Evolutionary conservation across 768 basidiomycete genomes (phyloP), one percentile per base, ranked within the genome.

Genomic region (Phlebiopsis gigantea): DNA sequence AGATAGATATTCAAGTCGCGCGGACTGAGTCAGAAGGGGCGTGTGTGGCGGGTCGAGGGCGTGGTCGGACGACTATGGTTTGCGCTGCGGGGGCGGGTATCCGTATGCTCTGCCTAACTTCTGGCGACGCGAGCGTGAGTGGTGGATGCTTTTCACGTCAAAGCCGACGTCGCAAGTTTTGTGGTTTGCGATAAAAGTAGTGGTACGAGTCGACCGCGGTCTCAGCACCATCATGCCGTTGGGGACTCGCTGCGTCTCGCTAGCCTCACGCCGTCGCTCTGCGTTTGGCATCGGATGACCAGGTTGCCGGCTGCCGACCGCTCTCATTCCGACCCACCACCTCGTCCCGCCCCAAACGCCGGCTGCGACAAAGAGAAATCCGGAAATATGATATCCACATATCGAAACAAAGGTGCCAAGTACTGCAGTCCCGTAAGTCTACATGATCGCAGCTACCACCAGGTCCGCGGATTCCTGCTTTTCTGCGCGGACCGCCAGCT

Each of bases 401-500:
- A n/a, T 48, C 26, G 19, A 30, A 30, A 48, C 26, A n/a, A n/a
- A n/a, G n/a, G n/a, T n/a, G n/a, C n/a, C 3, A 39, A 39, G 17
- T 51, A 51, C 30, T 19, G 24, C 24, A 51, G 31, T 41, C 5
- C 15, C n/a, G 10, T 30, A 29, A n/a, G 8, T 51, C 86, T 85
- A 61, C 86, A 61, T 84, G 63, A 99, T 93, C 46, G 97, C 96
- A 31, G 89, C 81, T 57, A 99, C 80, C 21, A 98, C 92, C 48
- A 99, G 81, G 62, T 85, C 79, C 66, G 91, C 93, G 5, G 85
- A 91, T 62, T 83, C 84, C 68, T 90, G 84, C 72, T 88, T 87
- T 71, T 99, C 97, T 51, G 94, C 94, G 49, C 96, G 85, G 21
- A 96, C 95, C 26, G 81, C 79, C 43, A 99, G 74, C 74, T 98